A percentile compares a stretch with the other conserved stretches of the same genome.
phyloP scores from a whole-genome alignment of 1,284 basidiomycete species.

The Marasmius sp. region DNA sequence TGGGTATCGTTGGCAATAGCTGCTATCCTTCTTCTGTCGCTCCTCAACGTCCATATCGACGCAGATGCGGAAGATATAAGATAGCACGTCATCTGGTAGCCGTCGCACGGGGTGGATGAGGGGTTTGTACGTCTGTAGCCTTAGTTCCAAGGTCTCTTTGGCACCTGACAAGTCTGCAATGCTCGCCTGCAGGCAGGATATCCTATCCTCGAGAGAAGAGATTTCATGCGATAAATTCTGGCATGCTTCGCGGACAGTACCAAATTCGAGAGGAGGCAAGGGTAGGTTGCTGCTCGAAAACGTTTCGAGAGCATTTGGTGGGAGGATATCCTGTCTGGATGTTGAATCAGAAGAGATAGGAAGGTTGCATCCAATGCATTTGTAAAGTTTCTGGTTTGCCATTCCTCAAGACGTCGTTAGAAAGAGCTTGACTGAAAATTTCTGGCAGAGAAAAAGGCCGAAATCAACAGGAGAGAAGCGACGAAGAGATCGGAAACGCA shows the following conservation, averaged over 20 bases:
- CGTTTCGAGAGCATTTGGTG: not conserved
- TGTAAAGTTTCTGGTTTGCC: not conserved
- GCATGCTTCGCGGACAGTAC: not conserved
- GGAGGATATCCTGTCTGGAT: not conserved
- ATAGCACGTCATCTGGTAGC: not conserved
- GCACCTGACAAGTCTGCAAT: not conserved
- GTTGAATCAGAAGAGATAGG: not conserved
- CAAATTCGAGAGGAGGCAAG: constrained; percentile 1
- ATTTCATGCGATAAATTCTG: not conserved
- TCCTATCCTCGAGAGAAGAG: not conserved
- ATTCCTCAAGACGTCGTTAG: not conserved
- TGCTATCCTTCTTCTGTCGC: not conserved
- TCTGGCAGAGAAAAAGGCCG: not conserved
- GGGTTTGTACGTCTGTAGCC: not conserved
- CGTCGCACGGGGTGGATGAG: constrained; percentile 2
- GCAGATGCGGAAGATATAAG: not conserved
- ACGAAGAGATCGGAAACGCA: not conserved
- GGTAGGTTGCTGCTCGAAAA: not conserved
- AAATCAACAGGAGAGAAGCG: not conserved
- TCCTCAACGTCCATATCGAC: constrained; percentile 5
- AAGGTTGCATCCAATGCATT: not conserved
- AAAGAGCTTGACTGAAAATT: not conserved
- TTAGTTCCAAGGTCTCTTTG: not conserved
- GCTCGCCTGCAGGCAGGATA: not conserved
- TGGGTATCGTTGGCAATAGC: not conserved